Base-by-base conservation (phyloP, 352 stramenopile genomes). In the Halophytophthora polymorphica region DNA sequence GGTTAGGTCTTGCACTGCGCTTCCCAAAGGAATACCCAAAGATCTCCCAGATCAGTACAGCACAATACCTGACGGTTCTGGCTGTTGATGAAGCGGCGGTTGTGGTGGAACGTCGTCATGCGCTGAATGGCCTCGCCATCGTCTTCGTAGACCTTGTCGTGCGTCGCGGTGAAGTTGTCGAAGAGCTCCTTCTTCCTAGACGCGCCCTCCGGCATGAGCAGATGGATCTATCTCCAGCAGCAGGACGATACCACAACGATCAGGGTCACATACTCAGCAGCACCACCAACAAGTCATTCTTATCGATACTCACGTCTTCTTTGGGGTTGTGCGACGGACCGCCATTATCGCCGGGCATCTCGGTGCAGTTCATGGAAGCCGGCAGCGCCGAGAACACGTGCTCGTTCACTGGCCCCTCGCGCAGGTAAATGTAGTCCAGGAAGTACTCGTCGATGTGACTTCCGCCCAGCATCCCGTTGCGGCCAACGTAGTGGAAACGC, bases 381-480 rank as follows among this genome's bases (percentile, higher is more conserved):
- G 86, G 77, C 21, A 88, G 53, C 52, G 82, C 74, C 23, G 55
- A 69, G 35, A 93, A 93, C 15, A 93, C 80, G 34, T 85, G 59
- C 47, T 73, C 61, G 28, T 82, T 57, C 23, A 92, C 62, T 11
- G 82, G 72, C 0, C 81, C 83, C 46, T 77, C 79, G 34, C 83
- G 82, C 17, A 96, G 66, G 60, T 91, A 93, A 47, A 92, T 67
- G 66, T 96, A 96, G 58, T 96, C 84, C 45, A 96, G 50, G 48
- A 76, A 93, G 64, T 96, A 96, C 65, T 96, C 84, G 51, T 96
- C 88, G 50, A 94, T 89, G 65, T 96, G 88, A 50, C 83, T 93
- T 4, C 82, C 86, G 19, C 86, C 83, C 12, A 96, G 65, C 69
- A 95, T 79, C 0, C 69, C 64, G 51, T 95, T 95, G 56, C 89